Percentiles rank a stretch among this genome's conserved stretches.
phyloP scores from a whole-genome alignment of 1,284 basidiomycete genomes.

The Mycosarcoma mackinlayi region DNA sequence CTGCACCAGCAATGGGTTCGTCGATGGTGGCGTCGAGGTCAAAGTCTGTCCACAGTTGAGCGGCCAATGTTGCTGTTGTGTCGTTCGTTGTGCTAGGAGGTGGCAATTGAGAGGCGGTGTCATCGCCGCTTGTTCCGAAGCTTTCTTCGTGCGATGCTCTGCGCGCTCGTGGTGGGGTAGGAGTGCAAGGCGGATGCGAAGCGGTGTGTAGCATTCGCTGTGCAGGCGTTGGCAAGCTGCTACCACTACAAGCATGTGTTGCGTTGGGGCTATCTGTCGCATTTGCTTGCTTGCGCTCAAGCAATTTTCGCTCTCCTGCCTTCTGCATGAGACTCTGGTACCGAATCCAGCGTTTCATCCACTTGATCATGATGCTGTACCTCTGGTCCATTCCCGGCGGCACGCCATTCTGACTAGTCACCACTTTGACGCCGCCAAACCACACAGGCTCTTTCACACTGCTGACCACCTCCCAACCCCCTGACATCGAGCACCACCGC shows the following conservation, averaged over 20 bases:
- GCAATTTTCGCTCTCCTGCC: background rate
- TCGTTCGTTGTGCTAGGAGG: background rate
- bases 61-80: background rate
- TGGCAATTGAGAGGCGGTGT: too few relatives aligned
- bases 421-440: conserved; percentile 24
- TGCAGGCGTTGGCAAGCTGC: conserved; percentile 34
- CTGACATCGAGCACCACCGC: conserved; percentile 29
- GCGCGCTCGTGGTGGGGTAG: background rate
- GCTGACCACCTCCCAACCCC: conserved; percentile 30
- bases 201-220: conserved; percentile 13
- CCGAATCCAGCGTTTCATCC: conserved; percentile 30
- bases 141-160: background rate
- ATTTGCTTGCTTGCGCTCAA: background rate
- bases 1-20: background rate
- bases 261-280: too few relatives aligned
- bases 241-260: too few relatives aligned
- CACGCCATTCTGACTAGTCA: conserved; percentile 19
- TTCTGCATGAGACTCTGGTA: conserved; percentile 7
- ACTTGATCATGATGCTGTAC: background rate
- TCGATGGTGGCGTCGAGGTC: conserved; percentile 14
- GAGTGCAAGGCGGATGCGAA: background rate
- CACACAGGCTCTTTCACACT: conserved; percentile 32
- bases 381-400: conserved; percentile 6
- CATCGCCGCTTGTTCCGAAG: background rate
- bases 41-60: conserved; percentile 16